Evolutionary conservation across 352 stramenopile species (phyloP), one percentile per base, ranked within the genome.

Genomic region (Globisporangium okanoganense): DNA sequence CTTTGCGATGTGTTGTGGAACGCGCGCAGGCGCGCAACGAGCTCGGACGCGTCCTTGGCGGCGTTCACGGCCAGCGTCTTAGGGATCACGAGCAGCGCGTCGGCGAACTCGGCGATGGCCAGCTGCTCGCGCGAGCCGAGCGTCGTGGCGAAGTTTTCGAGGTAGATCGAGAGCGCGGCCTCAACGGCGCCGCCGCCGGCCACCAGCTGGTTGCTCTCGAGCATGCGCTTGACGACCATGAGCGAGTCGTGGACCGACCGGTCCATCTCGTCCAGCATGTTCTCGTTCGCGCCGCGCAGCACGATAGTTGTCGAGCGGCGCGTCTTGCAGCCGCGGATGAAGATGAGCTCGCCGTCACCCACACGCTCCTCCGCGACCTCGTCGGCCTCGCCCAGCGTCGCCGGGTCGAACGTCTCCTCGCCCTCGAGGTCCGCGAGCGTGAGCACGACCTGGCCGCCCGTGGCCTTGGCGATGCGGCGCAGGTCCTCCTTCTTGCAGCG

Each of bases 181-280:
- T 99, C 98, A 22, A 99, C 98, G 5, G 97, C 96, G 58, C 98
- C 98, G 27, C 98, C 98, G 54, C 98, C 98, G 35, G 96, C 94
- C 45, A 99, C 97, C 1, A 99, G 76, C 48, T 98, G 97, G 75
- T 99, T 99, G 66, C 87, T 98, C 82, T 99, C 98, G n/a, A 99
- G 85, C 91, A 99, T 98, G 47, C 97, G 89, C 87, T 99, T 99
- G 20, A 99, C 94, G n/a, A 99, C 96, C 87, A 98, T 99, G 50
- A 99, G 85, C 43, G 95, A 93, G 79, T 99, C 98, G 72, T 99
- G 97, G 60, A 99, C 86, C 22, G 97, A 98, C 38, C 98, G 89
- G 75, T 99, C 97, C 94, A 99, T 99, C 80, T 99, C 98, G 71
- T 99, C 97, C 12, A 99, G 80, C 88, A 99, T 97, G 84, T 98